Base-by-base conservation (phyloP, 2,329 filamentous ascomycete genomes). In the Beauveria sp. region DNA sequence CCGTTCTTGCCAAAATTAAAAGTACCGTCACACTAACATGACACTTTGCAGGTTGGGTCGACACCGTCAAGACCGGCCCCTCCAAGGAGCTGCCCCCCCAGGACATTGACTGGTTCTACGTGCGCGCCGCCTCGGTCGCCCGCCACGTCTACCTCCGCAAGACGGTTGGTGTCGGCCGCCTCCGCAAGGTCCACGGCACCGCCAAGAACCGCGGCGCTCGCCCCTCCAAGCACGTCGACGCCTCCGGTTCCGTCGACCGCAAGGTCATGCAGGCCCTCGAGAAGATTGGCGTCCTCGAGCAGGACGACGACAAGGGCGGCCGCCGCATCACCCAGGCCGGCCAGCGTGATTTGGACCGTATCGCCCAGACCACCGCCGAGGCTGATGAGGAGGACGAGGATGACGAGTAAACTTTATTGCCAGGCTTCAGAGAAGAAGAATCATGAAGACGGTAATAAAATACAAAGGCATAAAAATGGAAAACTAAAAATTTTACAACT, bases 81-180 rank as follows among this genome's bases (percentile, higher is more conserved):
- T 89, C 90, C 78, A 96, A 96, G 83, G 95, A 99, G 85, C 90
- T 99, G 72, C 93, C 93, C 75, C 95, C 93, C 75, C 93, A 98
- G 87, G 89, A 93, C 80, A 91, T 93, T 77, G 95, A 99, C 87
- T 99, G 95, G 95, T 96, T 87, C 84, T 90, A 88, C 80, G 79
- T 87, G 77, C 93, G 95, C 76, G 93, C 93, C 74, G 95, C 95
- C 73, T 88, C 93, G 70, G 89, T 99, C 77, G 95, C 95, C 75
- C 92, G 93, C 76, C 93, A 98, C 86, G 88, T 99, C 85, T 99
- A 99, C 87, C 86, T 99, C 79, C 90, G 95, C 84, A 99, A 99
- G 87, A 97, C 93, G 67, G 93, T 99, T 77, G 95, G 95, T 86
- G 91, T 99, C 72, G 95, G 95, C 81, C 92, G 95, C 76, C 88